Evolutionary conservation across 2,329 filamentous ascomycete genomes (phyloP).

Genomic region (Xylaria multiplex): DNA sequence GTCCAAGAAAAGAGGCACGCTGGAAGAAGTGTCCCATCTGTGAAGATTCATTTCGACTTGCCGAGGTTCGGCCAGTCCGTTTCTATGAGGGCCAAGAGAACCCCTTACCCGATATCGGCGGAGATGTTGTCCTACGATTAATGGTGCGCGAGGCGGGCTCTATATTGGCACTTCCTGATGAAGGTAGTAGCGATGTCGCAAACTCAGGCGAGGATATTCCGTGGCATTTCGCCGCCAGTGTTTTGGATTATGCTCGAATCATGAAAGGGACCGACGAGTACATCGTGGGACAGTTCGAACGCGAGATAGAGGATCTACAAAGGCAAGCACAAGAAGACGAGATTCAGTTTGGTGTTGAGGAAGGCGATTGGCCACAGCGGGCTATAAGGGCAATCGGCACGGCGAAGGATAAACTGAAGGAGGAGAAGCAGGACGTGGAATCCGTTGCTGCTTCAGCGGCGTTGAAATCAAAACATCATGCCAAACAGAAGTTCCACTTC

Average conservation of each 20-base stretch:
- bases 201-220: slow-evolving; percentile 80
- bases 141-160: slow-evolving; percentile 83
- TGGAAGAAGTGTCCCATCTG: slow-evolving; percentile 98
- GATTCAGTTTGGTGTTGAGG: slow-evolving; percentile 84
- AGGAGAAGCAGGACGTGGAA: slow-evolving; percentile 52
- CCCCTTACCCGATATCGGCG: slow-evolving; percentile 80
- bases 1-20: slow-evolving; percentile 74
- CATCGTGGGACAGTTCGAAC: slow-evolving; percentile 81
- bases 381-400: slow-evolving; percentile 79
- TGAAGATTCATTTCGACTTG: slow-evolving; percentile 91
- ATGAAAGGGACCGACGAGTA: slow-evolving; percentile 95
- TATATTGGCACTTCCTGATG: slow-evolving; percentile 86
- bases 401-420: slow-evolving; percentile 76
- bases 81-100: slow-evolving; percentile 93
- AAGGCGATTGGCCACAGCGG: slow-evolving; percentile 90
- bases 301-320: slow-evolving; percentile 78
- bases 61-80: slow-evolving; percentile 86
- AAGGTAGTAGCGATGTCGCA: slow-evolving; percentile 76
- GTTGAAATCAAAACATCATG: slow-evolving; percentile 45
- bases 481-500: slow-evolving; percentile 76
- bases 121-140: slow-evolving; percentile 88
- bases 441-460: slow-evolving; percentile 41
- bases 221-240: slow-evolving; percentile 94
- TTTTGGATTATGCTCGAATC: slow-evolving; percentile 91
- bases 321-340: slow-evolving; percentile 89